These are phyloP conservation scores for Fusarium cyanostomum DNA, from an alignment of 2,329 filamentous ascomycete species.

Conservation along the genomic window DNA sequence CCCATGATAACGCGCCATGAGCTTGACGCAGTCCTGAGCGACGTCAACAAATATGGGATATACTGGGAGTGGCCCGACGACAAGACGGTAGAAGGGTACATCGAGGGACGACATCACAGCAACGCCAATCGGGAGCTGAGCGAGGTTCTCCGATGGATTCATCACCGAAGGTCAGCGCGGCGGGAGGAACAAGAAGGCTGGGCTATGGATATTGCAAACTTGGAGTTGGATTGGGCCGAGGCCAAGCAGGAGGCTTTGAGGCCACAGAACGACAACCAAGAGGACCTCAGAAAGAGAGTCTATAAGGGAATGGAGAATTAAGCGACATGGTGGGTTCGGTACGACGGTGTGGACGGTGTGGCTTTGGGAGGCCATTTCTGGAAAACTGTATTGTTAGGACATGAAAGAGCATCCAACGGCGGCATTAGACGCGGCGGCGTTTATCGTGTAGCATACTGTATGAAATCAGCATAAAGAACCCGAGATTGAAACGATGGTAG, in stretches of 20 bases:
- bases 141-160: slow-evolving; percentile 38
- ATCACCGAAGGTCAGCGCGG: slow-evolving; percentile 10
- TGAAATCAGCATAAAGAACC: slow-evolving; percentile 9
- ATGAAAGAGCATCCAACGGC: slow-evolving; percentile 11
- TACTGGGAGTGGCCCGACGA: slow-evolving; percentile 53
- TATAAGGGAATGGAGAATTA: background rate
- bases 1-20: slow-evolving; percentile 50
- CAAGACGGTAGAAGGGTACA: slow-evolving; percentile 48
- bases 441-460: slow-evolving; percentile 22
- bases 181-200: slow-evolving; percentile 11
- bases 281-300: slow-evolving; percentile 6
- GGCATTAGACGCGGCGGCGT: slow-evolving; percentile 34
- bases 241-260: slow-evolving; percentile 3
- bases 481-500: slow-evolving; percentile 1
- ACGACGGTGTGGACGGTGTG: background rate
- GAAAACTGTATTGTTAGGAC: slow-evolving; percentile 4
- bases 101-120: slow-evolving; percentile 36
- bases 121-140: slow-evolving; percentile 41
- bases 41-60: slow-evolving; percentile 39
- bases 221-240: slow-evolving; percentile 4
- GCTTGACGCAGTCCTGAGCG: slow-evolving; percentile 45
- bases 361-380: slow-evolving; percentile 2
- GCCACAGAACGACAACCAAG: background rate
- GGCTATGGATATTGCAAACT: slow-evolving; percentile 9
- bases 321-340: background rate